A percentile compares a stretch with the other conserved stretches of the same genome.
phyloP scores from a whole-genome alignment of 331 rosid genomes.

The Quercus lobata region DNA sequence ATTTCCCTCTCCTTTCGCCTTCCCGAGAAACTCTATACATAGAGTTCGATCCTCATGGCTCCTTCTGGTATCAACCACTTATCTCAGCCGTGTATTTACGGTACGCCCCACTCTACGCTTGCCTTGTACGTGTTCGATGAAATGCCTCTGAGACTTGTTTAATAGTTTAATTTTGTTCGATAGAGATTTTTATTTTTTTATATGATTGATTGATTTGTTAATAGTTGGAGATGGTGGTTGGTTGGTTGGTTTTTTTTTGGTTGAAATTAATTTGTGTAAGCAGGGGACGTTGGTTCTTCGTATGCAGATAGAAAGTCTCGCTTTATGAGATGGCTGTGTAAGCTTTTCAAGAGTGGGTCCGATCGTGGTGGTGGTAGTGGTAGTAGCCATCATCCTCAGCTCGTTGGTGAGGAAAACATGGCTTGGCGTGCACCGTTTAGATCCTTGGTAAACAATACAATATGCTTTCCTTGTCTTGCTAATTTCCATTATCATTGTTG shows the following conservation, averaged over 20 bases:
- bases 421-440: conserved; percentile 60
- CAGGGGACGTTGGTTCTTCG: conserved; percentile 81
- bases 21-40: conserved; percentile 38
- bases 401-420: conserved; percentile 67
- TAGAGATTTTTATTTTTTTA: too few species aligned
- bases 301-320: conserved; percentile 81
- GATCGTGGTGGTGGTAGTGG: conserved; percentile 38
- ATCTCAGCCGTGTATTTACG: conserved; percentile 84
- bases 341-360: conserved; percentile 65
- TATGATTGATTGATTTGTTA: too few species aligned
- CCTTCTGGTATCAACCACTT: conserved; percentile 68
- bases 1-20: not conserved
- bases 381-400: conserved; percentile 46
- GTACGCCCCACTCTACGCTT: conserved; percentile 25
- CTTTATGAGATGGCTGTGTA: conserved; percentile 91
- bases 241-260: not conserved
- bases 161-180: too few species aligned
- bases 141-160: not conserved
- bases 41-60: conserved; percentile 39
- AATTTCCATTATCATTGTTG: conserved; percentile 7
- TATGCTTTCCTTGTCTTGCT: not conserved
- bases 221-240: not conserved
- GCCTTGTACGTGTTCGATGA: not conserved
- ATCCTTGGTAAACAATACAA: conserved; percentile 49
- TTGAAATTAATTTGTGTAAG: conserved; percentile 33